Evolutionary conservation across 179 eudicot species (phyloP), one percentile per base, ranked within the genome.

Genomic region (Spergularia azorica): DNA sequence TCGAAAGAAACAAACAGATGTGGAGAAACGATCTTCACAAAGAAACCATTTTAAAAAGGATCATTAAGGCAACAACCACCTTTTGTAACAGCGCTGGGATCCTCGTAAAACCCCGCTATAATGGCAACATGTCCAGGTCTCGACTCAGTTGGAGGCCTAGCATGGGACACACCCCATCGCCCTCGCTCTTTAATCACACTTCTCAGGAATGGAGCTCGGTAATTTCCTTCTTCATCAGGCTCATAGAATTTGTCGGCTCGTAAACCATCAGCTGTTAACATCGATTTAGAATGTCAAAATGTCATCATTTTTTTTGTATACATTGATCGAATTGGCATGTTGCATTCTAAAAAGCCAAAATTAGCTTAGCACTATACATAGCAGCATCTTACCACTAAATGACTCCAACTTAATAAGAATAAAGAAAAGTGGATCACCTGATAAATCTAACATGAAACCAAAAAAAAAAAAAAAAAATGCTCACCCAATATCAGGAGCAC

Each of bases 131-230:
- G 99, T 16, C 97, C 99, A 63, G 99, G 99, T 83, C 99, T 93
- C 3, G 99, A 95, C 84, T 95, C 99, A 6, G 99, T 95, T 1
- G 99, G 99, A 81, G 99, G 97, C 39, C 99, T 93, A 74, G 97
- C 99, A 87, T 95, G 97, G 48, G 99, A 95, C 36, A 95, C 99
- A 56, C 99, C 99, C 99, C 99, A 95, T 26, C 99, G 92, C 48
- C 99, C 99, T 67, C 78, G 85, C 73, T 84, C 86, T 80, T 90
- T 90, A 57, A 95, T 95, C 69, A 95, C 83, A 80, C 87, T 91
- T 83, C 99, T 91, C 75, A 95, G 82, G 72, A 95, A 95, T 9
- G 99, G 97, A 16, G 97, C 99, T 74, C 99, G 88, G 76, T 83
- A 93, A 71, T 83, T 90, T 73, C 97, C 99, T 65, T 86, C 80